Evolutionary conservation across 805 yeast species (phyloP).

Genomic region (Candida anglica): DNA sequence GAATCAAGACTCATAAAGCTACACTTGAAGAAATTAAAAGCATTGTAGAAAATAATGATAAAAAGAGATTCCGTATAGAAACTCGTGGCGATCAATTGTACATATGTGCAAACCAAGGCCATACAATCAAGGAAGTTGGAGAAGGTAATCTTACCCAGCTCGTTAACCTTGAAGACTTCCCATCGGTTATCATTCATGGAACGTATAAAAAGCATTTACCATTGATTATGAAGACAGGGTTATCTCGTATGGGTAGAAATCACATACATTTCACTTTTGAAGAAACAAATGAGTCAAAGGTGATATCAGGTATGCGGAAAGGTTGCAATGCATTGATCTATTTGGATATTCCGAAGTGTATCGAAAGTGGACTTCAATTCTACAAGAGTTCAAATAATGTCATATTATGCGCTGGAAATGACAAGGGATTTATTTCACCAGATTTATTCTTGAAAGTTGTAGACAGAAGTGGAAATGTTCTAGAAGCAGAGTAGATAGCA

Average conservation of each 20-base stretch:
- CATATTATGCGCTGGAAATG: constrained; percentile 60
- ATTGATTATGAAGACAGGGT: constrained; percentile 43
- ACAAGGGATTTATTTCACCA: constrained; percentile 45
- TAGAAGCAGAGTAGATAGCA: background rate
- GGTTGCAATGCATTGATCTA: constrained; percentile 56
- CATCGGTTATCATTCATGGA: constrained; percentile 69
- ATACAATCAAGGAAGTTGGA: constrained; percentile 52
- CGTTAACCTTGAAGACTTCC: constrained; percentile 38
- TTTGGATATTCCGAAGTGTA: constrained; percentile 50
- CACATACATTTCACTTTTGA: constrained; percentile 85
- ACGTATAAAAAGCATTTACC: constrained; percentile 52
- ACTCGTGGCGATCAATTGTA: constrained; percentile 14
- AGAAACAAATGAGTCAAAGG: constrained; percentile 31
- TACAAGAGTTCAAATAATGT: constrained; percentile 73
- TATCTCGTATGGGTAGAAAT: constrained; percentile 68
- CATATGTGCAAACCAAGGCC: constrained; percentile 94
- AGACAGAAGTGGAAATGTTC: constrained; percentile 7
- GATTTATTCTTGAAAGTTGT: constrained; percentile 36
- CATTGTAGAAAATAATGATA: constrained; percentile 63
- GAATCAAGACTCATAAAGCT: constrained; percentile 53
- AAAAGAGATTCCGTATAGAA: constrained; percentile 62
- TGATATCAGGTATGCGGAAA: constrained; percentile 73
- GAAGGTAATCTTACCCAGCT: constrained; percentile 29
- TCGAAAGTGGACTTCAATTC: constrained; percentile 42
- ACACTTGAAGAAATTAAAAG: constrained; percentile 54